Evolutionary conservation across 345 rosid genomes (phyloP).

Genomic region (Populus alba): DNA sequence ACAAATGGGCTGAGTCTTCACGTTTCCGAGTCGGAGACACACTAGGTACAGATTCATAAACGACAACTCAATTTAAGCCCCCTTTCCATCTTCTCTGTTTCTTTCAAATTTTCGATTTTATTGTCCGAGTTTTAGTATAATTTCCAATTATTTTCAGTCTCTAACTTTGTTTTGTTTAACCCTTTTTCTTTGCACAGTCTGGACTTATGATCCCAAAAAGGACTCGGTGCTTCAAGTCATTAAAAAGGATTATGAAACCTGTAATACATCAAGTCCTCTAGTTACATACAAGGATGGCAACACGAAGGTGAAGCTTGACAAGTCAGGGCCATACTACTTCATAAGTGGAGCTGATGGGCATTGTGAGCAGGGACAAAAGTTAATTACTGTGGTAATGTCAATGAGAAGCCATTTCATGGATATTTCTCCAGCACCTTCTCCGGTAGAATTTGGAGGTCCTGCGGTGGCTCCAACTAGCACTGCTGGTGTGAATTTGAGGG

Average conservation of each 20-base stretch:
- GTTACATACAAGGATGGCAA: slow-evolving; percentile 59
- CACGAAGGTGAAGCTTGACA: slow-evolving; percentile 56
- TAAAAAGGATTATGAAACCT: slow-evolving; percentile 49
- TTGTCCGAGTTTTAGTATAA: too few relatives aligned
- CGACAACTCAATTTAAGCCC: too few relatives aligned
- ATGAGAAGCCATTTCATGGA: slow-evolving; percentile 27
- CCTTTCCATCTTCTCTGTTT: background rate
- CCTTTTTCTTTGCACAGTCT: slow-evolving; percentile 30
- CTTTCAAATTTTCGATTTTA: background rate
- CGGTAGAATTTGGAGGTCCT: slow-evolving; percentile 49
- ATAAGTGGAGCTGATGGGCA: slow-evolving; percentile 70
- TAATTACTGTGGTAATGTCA: slow-evolving; percentile 61
- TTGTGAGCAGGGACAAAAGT: slow-evolving; percentile 76
- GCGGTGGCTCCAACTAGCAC: slow-evolving; percentile 61
- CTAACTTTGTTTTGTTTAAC: background rate
- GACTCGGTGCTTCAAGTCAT: slow-evolving; percentile 79
- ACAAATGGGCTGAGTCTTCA: slow-evolving; percentile 63
- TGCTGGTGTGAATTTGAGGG: slow-evolving; percentile 25
- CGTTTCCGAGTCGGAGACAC: slow-evolving; percentile 63
- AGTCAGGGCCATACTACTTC: slow-evolving; percentile 69
- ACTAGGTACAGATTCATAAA: slow-evolving; percentile 38
- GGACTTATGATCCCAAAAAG: slow-evolving; percentile 59
- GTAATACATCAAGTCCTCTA: slow-evolving; percentile 58
- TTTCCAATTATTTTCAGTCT: background rate
- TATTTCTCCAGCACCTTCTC: slow-evolving; percentile 75